These are phyloP conservation scores for Alternaria consortialis DNA, from an alignment of 2,329 filamentous ascomycete species.

Conservation along the genomic window DNA sequence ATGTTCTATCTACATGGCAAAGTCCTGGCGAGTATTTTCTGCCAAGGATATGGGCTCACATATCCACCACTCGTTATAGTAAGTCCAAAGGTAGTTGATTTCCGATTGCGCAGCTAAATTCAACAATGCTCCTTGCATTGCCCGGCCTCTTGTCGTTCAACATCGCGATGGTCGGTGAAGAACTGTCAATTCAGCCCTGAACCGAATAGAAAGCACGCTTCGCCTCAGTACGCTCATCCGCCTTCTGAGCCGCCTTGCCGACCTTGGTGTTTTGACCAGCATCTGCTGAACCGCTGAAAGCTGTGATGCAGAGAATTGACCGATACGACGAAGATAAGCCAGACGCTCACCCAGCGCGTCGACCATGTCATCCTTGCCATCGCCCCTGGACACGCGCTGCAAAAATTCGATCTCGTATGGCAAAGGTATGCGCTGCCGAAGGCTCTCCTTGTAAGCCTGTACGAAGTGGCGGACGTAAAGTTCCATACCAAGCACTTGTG, in stretches of 20 bases:
- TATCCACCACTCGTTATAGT: neutral
- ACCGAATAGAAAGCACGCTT: neutral
- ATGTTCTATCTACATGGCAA: neutral
- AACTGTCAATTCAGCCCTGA: neutral
- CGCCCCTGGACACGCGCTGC: neutral
- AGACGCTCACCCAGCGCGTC: conserved; percentile 3
- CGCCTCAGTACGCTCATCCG: neutral
- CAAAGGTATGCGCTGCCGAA: neutral
- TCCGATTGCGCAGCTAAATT: too few relatives aligned
- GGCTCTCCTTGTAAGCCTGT: neutral
- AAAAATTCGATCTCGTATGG: neutral
- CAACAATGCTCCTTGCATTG: too few relatives aligned
- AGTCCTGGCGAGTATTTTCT: neutral
- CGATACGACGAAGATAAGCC: conserved; percentile 9
- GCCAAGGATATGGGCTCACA: neutral
- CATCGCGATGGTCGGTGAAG: neutral
- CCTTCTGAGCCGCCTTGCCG: neutral
- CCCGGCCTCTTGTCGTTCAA: neutral
- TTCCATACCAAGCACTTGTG: conserved; percentile 6
- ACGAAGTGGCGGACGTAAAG: conserved; percentile 7
- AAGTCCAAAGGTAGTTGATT: neutral
- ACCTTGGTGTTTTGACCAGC: neutral
- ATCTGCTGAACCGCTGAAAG: neutral
- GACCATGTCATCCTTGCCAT: conserved; percentile 2
- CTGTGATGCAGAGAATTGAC: neutral